These are phyloP conservation scores for Cladosporium sp. DNA, from an alignment of 2,329 filamentous ascomycete species.

Conservation along the genomic window DNA sequence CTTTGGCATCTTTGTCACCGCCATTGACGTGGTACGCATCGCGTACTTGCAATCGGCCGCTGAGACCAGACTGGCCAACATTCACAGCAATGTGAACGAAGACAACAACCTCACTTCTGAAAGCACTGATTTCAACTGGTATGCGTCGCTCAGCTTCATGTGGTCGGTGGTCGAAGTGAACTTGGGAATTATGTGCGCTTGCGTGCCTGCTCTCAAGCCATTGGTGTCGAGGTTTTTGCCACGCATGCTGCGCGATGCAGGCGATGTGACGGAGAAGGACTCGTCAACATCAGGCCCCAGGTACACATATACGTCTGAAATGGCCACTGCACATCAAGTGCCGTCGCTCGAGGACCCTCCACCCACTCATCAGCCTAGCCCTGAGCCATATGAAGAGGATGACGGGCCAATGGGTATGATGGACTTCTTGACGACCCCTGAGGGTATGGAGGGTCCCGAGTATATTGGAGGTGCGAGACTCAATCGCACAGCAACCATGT, in stretches of 20 bases:
- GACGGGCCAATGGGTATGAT: constrained; percentile 41
- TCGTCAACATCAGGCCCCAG: constrained; percentile 2
- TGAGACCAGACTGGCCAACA: constrained; percentile 42
- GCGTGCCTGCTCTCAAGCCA: constrained; percentile 88
- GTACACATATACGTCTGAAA: constrained; percentile 16
- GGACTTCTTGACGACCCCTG: constrained; percentile 52
- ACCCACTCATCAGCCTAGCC: neutral
- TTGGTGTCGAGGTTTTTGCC: constrained; percentile 64
- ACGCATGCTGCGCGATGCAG: constrained; percentile 50
- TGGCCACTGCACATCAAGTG: constrained; percentile 22
- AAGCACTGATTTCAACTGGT: constrained; percentile 56
- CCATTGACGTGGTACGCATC: constrained; percentile 85
- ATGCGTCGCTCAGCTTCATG: constrained; percentile 81
- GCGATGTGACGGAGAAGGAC: constrained; percentile 31
- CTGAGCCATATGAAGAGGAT: constrained; percentile 13
- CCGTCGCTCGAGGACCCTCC: constrained; percentile 20
- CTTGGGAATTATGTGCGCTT: constrained; percentile 82
- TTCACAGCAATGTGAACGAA: constrained; percentile 26
- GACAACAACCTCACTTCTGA: constrained; percentile 25
- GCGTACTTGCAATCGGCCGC: constrained; percentile 79
- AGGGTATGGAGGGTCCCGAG: constrained; percentile 25
- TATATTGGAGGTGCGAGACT: constrained; percentile 24
- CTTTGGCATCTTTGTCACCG: constrained; percentile 79
- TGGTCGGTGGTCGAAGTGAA: constrained; percentile 94
- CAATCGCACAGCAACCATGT: constrained; percentile 35